Evolutionary conservation across 2,329 filamentous ascomycete species (phyloP).

Genomic region (Talaromyces sp.): DNA sequence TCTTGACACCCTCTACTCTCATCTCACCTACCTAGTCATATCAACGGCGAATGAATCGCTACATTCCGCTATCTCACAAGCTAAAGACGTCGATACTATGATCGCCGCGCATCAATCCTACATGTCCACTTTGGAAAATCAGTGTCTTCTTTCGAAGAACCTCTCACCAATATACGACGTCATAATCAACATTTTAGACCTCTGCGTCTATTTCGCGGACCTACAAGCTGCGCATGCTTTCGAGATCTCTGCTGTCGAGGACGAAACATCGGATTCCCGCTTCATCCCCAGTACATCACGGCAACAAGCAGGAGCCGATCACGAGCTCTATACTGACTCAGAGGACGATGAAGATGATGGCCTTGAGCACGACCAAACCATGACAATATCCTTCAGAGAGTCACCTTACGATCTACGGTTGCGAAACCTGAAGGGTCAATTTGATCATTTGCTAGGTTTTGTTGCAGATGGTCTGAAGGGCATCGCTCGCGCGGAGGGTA

Average conservation of each 20-base stretch:
- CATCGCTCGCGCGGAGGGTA: constrained; percentile 72
- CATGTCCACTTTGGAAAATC: constrained; percentile 63
- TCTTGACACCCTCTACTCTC: constrained; percentile 71
- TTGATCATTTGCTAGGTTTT: constrained; percentile 69
- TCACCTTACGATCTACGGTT: constrained; percentile 58
- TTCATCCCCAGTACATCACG: background rate
- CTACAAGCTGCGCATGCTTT: constrained; percentile 49
- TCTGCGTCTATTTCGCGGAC: constrained; percentile 71
- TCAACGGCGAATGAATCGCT: constrained; percentile 62
- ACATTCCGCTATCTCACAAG: constrained; percentile 57
- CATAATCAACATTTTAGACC: constrained; percentile 74
- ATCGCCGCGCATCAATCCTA: constrained; percentile 68
- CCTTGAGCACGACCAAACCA: constrained; percentile 45
- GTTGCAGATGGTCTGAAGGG: constrained; percentile 72
- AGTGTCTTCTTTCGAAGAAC: constrained; percentile 70
- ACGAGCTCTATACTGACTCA: constrained; percentile 20
- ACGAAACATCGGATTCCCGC: constrained; percentile 1
- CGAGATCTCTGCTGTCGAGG: constrained; percentile 29
- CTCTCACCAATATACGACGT: constrained; percentile 71
- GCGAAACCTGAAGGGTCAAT: constrained; percentile 61
- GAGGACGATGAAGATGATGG: constrained; percentile 28
- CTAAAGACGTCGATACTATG: constrained; percentile 81
- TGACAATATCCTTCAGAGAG: constrained; percentile 40
- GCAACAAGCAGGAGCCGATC: background rate
- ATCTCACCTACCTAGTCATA: constrained; percentile 74